Evolutionary conservation across 768 basidiomycete genomes (phyloP), one percentile per base, ranked within the genome.

Genomic region (Tylopilus cervinicoccineus): DNA sequence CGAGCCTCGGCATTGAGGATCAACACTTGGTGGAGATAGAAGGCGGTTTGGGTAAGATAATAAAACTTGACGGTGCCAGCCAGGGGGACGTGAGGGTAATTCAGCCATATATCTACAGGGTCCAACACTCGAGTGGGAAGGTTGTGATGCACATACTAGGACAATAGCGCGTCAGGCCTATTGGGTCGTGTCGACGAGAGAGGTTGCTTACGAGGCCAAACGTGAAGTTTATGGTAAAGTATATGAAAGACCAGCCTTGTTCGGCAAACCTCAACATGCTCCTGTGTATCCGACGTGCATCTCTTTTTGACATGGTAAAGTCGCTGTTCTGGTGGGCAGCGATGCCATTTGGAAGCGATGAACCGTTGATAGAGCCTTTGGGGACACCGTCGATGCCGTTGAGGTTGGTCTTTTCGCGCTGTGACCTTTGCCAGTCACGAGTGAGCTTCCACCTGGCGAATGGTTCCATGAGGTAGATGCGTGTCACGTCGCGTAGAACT

Each of bases 1-100:
- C 83, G 79, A 32, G 84, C 92, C 67, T 99, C 96, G 23, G 93
- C 85, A 67, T 97, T 91, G 66, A 99, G 78, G 49, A 95, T 84
- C 52, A 97, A 74, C 11, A 96, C 76, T 68, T 94, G 93, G 64
- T 98, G 93, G 44, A 86, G 68, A 71, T 96, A 99, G 70, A 93
- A 93, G 32, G 89, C 88, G 24, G 79, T 79, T 67, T 93, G 89
- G 19, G 76, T 77, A 23, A 93, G 80, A 63, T 95, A 96, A 67
- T 93, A 95, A 61, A 92, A 77, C 69, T 97, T 97, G 69, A 93
- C 65, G 9, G 88, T 76, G 6, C 75, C 84, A n/a, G 93, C 76
- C 16, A 97, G 69, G 5, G 83, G 84, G 43, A 77, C 72, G 63
- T 96, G 87, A 23, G 95, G 95, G 69, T 94, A 97, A 29, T 76